A percentile compares a stretch with the other conserved stretches of the same genome.
These are phyloP conservation scores for Cydonia oblonga DNA, from an alignment of 331 rosid genomes.

Conservation along the genomic window DNA sequence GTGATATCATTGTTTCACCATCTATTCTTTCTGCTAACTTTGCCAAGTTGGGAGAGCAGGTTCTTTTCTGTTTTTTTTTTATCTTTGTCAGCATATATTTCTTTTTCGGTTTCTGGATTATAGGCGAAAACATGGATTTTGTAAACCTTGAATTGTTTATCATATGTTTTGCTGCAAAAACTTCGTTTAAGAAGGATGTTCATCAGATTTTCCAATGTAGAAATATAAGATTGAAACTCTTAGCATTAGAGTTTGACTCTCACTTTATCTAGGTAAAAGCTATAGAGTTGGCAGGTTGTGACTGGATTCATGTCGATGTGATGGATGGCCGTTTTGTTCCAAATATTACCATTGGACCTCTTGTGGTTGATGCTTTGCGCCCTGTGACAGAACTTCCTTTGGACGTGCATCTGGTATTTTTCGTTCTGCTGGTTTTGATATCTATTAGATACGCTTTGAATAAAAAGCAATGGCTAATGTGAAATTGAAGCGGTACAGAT, in stretches of 20 bases:
- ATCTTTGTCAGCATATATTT: not conserved
- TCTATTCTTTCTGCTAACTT: constrained; percentile 94
- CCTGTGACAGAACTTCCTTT: constrained; percentile 98
- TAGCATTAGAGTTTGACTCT: constrained; percentile 24
- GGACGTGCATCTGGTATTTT: constrained; percentile 90
- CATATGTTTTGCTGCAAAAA: not conserved
- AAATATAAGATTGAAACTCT: constrained; percentile 12
- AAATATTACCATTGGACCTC: constrained; percentile 96
- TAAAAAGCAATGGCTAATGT: constrained; percentile 15
- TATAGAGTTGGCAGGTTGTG: constrained; percentile 98
- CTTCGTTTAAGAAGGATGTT: not conserved
- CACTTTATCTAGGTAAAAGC: constrained; percentile 69
- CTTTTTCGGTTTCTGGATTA: not conserved
- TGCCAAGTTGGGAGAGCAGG: constrained; percentile 95
- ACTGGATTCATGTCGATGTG: constrained; percentile 98
- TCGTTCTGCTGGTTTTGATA: constrained; percentile 11
- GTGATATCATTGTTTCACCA: constrained; percentile 82
- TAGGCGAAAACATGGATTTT: not conserved
- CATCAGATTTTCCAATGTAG: not conserved
- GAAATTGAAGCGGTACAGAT: constrained; percentile 42
- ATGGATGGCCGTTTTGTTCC: constrained; percentile 99
- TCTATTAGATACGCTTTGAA: not conserved
- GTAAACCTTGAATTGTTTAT: not conserved
- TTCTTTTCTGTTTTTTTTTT: constrained; percentile 13
- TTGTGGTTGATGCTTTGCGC: constrained; percentile 89